A percentile compares a stretch with the other conserved stretches of the same genome.
Conservation (phyloP, 2,329 filamentous ascomycete genomes). For the Metarhizium anisopliae region DNA sequence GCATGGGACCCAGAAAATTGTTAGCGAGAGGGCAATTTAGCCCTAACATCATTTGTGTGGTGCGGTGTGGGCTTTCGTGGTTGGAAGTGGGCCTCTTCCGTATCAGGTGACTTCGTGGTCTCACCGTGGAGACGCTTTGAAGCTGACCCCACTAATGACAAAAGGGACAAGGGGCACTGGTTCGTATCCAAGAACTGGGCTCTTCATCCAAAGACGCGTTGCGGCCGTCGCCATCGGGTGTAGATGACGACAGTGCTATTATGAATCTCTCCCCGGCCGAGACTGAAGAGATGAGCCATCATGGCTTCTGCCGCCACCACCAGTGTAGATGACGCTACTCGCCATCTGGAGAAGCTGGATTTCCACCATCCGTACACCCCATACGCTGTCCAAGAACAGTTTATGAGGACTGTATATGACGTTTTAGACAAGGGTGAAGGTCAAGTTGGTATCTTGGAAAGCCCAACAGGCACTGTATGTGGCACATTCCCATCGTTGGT, state of each 20-base stretch:
- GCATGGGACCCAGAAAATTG: constrained; percentile 21
- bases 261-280: not conserved
- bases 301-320: constrained; percentile 6
- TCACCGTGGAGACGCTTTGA: constrained; percentile 11
- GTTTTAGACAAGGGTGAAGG: constrained; percentile 63
- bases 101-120: constrained; percentile 21
- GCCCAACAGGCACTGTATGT: constrained; percentile 70
- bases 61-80: not conserved
- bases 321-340: constrained; percentile 10
- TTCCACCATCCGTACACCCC: constrained; percentile 86
- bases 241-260: not conserved
- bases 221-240: not conserved
- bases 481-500: not conserved
- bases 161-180: not conserved
- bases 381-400: constrained; percentile 78
- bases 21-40: constrained; percentile 32
- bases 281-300: not conserved
- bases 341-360: constrained; percentile 32
- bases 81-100: not conserved
- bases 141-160: not conserved
- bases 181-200: not conserved
- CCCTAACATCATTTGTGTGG: constrained; percentile 23
- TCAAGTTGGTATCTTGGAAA: constrained; percentile 83
- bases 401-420: constrained; percentile 76
- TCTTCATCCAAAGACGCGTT: not conserved